Evolutionary conservation across 2,329 filamentous ascomycete species (phyloP).

Genomic region (Ceratocystis diversiconidia): DNA sequence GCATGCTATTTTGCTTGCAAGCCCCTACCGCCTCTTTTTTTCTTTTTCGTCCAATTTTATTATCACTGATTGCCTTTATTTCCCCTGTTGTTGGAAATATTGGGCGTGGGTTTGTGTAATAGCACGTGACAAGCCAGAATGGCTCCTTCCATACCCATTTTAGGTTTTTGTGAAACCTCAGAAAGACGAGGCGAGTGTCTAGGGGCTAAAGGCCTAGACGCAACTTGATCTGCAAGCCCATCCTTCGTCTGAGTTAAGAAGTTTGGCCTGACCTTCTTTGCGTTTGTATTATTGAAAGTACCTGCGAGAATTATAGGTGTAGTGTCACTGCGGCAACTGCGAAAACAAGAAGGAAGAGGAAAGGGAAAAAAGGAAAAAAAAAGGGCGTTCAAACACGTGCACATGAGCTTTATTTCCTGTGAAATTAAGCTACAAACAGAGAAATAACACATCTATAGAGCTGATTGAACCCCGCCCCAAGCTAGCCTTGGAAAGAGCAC

Average conservation of each 20-base stretch:
- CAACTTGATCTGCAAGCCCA: not conserved
- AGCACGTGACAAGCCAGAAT: slow-evolving; percentile 7
- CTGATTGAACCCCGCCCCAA: not conserved
- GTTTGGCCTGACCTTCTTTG: not conserved
- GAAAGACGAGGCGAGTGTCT: not conserved
- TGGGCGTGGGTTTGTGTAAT: not conserved
- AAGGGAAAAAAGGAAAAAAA: not conserved
- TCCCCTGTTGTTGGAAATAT: slow-evolving; percentile 3
- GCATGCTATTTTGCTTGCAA: not conserved
- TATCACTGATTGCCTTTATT: not conserved
- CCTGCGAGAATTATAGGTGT: not conserved
- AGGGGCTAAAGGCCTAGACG: not conserved
- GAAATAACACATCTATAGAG: not conserved
- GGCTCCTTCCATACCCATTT: not conserved
- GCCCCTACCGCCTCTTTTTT: not conserved
- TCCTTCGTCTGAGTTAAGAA: slow-evolving; percentile 3
- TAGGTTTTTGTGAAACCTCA: slow-evolving; percentile 9
- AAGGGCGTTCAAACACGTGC: not conserved
- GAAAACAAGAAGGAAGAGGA: not conserved
- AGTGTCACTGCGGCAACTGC: not conserved
- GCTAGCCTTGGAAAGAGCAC: not conserved
- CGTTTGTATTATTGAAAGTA: not conserved
- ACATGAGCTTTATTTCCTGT: not conserved
- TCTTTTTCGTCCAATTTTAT: not conserved
- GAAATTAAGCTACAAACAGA: not conserved